Evolutionary conservation across 768 basidiomycete genomes (phyloP).

Genomic region (Melanogaster broomeanus): DNA sequence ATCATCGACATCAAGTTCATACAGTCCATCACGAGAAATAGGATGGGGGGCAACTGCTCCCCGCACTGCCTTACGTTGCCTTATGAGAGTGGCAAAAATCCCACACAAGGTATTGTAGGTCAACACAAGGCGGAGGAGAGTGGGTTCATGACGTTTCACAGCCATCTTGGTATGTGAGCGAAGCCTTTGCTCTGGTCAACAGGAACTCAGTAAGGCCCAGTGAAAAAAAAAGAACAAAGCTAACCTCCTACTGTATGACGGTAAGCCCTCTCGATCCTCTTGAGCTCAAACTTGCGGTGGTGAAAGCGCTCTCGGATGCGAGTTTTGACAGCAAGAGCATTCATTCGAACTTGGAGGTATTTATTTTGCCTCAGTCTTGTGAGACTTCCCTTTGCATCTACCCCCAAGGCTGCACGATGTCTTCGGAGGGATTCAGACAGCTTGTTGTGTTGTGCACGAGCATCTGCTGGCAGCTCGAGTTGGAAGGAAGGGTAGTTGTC

Average conservation of each 20-base stretch:
- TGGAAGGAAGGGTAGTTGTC: neutral
- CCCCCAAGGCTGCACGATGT: neutral
- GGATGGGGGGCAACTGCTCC: conserved; percentile 21
- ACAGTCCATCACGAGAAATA: conserved; percentile 13
- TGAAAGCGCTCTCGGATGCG: conserved; percentile 10
- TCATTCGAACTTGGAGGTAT: conserved; percentile 6
- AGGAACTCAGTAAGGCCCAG: conserved; percentile 25
- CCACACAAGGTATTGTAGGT: conserved; percentile 31
- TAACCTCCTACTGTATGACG: conserved; percentile 15
- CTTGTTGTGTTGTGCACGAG: neutral
- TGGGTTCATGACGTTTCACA: conserved; percentile 26
- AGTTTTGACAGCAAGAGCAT: conserved; percentile 17
- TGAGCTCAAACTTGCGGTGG: conserved; percentile 17
- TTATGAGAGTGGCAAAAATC: conserved; percentile 16
- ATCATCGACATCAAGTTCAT: too few species aligned
- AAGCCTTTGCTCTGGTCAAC: conserved; percentile 23
- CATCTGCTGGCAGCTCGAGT: neutral
- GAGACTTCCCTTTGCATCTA: neutral
- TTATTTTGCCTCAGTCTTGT: neutral
- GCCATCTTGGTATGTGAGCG: conserved; percentile 22
- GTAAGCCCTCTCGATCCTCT: conserved; percentile 8
- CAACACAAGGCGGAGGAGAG: conserved; percentile 17
- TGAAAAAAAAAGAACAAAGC: neutral
- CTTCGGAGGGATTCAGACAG: neutral
- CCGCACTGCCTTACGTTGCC: conserved; percentile 16